Evolutionary conservation across 1,284 basidiomycete species (phyloP), one percentile per base, ranked within the genome.

Genomic region (Moesziomyces antarcticus): DNA sequence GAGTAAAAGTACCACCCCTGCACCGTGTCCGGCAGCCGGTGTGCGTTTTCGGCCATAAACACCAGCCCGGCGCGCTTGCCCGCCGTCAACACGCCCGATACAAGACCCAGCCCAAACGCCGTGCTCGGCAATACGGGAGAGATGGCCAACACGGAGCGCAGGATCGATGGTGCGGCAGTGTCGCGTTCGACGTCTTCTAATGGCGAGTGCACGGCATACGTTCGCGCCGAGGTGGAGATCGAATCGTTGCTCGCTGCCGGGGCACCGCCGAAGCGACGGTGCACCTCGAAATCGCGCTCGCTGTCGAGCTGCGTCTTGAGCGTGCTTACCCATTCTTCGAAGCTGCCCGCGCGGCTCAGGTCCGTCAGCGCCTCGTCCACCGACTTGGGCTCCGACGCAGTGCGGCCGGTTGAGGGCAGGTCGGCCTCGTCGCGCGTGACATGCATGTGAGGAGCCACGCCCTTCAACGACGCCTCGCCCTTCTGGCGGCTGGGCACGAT

Each of bases 1-100:
- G 80, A 80, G 69, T 84, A 84, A 51, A 84, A 84, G 66, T 82
- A 84, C 82, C 82, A 84, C 7, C 82, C 82, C 37, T 84, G 82
- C 10, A 82, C 81, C 14, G 82, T 84, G 40, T 77, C 73, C 3
- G 82, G 82, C 21, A 74, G 55, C 3, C 81, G 66, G 41, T 84
- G 82, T 3, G 82, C 81, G 61, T 84, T 84, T 54, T 84, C 82
- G 0, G 82, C 82, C 68, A 84, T 78, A 37, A 78, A 84, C 1
- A 82, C 78, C 21, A 81, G 62, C 8, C 66, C 69, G 5, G 81
- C 77, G 14, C 64, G 51, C 18, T 70, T 72, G 30, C 79, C 79
- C 0, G 66, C 59, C 2, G 57, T 73, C 22, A 73, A 44, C n/a
- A 79, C 33, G 18, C 81, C 82, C 16, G 79, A 78, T 14, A 73